Evolutionary conservation across 2,329 filamentous ascomycete genomes (phyloP), one percentile per base, ranked within the genome.

Genomic region (Colletotrichum siamense): DNA sequence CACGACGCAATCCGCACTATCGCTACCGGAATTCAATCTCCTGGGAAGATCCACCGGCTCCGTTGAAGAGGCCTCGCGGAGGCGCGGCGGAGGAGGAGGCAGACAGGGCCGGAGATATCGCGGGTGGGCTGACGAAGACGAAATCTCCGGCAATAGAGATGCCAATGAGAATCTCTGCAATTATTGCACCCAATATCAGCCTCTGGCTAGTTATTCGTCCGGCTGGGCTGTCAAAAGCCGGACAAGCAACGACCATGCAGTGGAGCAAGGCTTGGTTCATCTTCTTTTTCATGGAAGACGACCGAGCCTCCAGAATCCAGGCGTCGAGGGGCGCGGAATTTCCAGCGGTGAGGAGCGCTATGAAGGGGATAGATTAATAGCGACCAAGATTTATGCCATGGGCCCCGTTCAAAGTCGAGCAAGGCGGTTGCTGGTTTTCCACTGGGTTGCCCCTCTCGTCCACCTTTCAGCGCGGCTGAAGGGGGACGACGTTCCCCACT

Each of bases 291-390:
- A 24, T 66, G 63, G 63, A 66, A 69, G 66, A 55, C 26, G 30
- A 59, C 44, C 55, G 67, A 70, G 57, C 59, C 44, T 49, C 44
- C 44, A 22, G 44, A 22, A 49, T 49, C 18, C 44, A 22, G 44
- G 44, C 44, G 10, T 49, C 18, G 44, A 49, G 18, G 70, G 63
- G 39, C 12, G 15, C 16, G n/a, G n/a, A 10, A 22, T n/a, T 26
- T 61, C 30, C 73, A 39, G 73, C 69, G 69, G 59, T 69, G 73
- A 73, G 44, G 34, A 32, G 26, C 34, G 28, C 70, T 34, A 44
- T 30, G 73, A 76, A 64, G 16, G 63, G 34, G 71, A 69, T 76
- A 76, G 44, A 73, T 76, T 76, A 73, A 73, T 61, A 65, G 59
- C 49, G 32, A 16, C 32, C 69, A 26, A 63, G 39, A 52, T 32